phyloP scores from a whole-genome alignment of 164 flowering plant genomes.

The Magnolia sinica region DNA sequence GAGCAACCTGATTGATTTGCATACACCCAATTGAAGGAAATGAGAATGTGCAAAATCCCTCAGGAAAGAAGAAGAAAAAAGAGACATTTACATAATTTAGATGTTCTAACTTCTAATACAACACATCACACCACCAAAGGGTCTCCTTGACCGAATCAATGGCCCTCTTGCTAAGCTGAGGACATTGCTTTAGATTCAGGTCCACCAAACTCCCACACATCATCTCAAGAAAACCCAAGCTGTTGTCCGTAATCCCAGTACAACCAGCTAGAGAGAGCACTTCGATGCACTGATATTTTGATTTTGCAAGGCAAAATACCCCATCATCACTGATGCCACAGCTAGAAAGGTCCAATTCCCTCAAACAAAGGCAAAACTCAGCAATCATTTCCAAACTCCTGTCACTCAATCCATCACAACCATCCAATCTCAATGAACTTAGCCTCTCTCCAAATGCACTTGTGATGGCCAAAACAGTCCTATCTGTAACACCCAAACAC shows the following conservation, averaged over 20 bases:
- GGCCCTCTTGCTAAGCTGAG: conserved; percentile 26
- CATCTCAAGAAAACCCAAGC: conserved; percentile 24
- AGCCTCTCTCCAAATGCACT: conserved; percentile 29
- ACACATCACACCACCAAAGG: conserved; percentile 40
- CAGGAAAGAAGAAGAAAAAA: too few relatives aligned
- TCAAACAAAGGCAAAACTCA: conserved; percentile 25
- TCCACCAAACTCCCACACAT: conserved; percentile 33
- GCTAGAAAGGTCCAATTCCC: conserved; percentile 37
- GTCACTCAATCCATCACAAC: conserved; percentile 24
- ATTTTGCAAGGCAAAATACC: conserved; percentile 24
- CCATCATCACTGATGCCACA: conserved; percentile 38
- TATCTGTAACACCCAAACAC: conserved; percentile 34
- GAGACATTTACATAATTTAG: too few relatives aligned
- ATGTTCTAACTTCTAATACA: neutral
- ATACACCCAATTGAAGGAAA: too few relatives aligned
- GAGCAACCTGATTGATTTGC: too few relatives aligned
- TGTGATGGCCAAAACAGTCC: conserved; percentile 19
- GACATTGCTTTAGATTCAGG: conserved; percentile 39
- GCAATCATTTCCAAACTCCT: conserved; percentile 35
- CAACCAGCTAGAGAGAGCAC: conserved; percentile 38
- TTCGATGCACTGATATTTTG: conserved; percentile 28
- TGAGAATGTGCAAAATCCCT: too few relatives aligned
- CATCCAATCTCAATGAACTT: conserved; percentile 27
- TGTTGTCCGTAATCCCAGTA: conserved; percentile 30
- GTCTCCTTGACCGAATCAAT: conserved; percentile 26